Base-by-base conservation (phyloP, 805 yeast species). In the Candida argentea region DNA sequence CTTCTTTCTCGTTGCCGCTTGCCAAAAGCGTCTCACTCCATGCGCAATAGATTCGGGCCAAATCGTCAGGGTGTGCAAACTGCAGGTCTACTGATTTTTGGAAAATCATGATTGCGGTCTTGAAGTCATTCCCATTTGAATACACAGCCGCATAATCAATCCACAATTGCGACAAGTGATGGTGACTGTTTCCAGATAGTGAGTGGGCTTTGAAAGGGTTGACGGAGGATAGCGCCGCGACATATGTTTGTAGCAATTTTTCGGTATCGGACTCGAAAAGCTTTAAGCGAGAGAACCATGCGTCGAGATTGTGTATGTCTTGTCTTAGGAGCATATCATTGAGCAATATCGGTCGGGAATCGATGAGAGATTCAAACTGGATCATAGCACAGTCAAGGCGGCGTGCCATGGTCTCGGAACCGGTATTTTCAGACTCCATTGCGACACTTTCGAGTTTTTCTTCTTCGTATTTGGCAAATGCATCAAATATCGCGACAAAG, bases 11-110 rank as follows among this genome's bases (percentile, higher is more conserved):
- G 11, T 24, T 18, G 11, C 31, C 20, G 11, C 56, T 51, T 14
- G 66, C 55, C 17, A 81, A 42, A 34, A 77, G 79, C 51, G 72
- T 54, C 32, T 80, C 80, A 5, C 79, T 62, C 95, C 95, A 87
- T 11, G 65, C 67, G n/a, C 71, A 55, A 69, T 85, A 82, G 5
- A 87, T 49, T 3, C 66, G 67, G 2, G 76, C 81, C 13, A 85
- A 52, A 34, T 85, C 95, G 14, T 70, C 69, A 0, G 73, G 53
- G 10, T 64, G 52, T 15, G 57, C 65, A 51, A 67, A 85, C 5
- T 86, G 87, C 1, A 86, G 87, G 31, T 74, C 73, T 1, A 73
- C 57, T 0, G 89, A 77, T 27, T 75, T 75, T 20, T 73, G 70
- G 31, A 67, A 70, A 5, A 86, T 67, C 11, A 68, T 58, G 36